phyloP scores from a whole-genome alignment of 257 asterid species.

The Jasminum sambac region DNA sequence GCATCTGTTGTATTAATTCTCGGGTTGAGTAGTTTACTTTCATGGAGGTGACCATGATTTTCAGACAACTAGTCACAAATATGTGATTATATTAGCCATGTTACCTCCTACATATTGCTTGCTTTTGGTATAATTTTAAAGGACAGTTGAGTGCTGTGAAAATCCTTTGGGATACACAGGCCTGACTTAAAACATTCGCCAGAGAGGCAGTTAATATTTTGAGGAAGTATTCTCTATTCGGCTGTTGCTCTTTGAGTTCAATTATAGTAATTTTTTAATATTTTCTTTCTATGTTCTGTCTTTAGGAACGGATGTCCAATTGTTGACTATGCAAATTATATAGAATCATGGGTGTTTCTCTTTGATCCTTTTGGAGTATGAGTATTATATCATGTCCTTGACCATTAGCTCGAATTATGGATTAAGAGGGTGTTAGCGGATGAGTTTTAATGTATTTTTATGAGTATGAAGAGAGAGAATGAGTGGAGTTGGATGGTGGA shows the following conservation, averaged over 20 bases:
- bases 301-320: neutral
- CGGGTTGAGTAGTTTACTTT: slow-evolving; percentile 22
- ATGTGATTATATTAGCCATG: slow-evolving; percentile 7
- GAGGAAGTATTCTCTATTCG: neutral
- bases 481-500: no score
- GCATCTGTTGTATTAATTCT: slow-evolving; percentile 32
- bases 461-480: no score
- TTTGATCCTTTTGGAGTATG: neutral
- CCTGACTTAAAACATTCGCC: neutral
- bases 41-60: slow-evolving; percentile 18
- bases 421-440: no score
- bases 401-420: slow-evolving; percentile 9
- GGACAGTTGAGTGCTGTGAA: neutral
- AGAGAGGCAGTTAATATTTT: neutral
- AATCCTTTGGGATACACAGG: neutral
- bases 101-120: slow-evolving; percentile 4
- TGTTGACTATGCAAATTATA: neutral
- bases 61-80: slow-evolving; percentile 1
- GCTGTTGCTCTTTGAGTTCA: neutral
- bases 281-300: neutral
- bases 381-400: slow-evolving; percentile 2
- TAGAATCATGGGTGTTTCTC: slow-evolving; percentile 2
- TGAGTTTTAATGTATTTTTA: no score
- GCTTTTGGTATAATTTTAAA: slow-evolving; percentile 2
- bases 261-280: neutral